Evolutionary conservation across 768 basidiomycete species (phyloP).

Genomic region (Suillus discolor): DNA sequence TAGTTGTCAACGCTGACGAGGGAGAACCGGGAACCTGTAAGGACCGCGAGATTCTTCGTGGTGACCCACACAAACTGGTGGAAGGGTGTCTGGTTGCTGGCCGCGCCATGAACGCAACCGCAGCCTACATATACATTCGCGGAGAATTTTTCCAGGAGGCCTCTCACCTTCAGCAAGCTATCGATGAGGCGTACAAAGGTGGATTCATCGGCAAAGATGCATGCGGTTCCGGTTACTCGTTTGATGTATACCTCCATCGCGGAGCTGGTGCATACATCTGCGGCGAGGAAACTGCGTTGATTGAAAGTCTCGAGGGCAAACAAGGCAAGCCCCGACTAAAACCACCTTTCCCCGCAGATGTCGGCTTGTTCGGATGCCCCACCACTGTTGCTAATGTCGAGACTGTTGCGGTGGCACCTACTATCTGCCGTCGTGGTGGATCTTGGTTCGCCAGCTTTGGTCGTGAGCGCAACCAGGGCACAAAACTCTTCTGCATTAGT

Average conservation of each 20-base stretch:
- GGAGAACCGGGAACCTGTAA: constrained; percentile 99
- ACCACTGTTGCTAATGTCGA: constrained; percentile 98
- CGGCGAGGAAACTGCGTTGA: constrained; percentile 97
- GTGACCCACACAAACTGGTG: constrained; percentile 97
- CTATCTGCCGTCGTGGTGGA: constrained; percentile 88
- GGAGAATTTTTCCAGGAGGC: constrained; percentile 98
- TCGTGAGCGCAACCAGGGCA: constrained; percentile 89
- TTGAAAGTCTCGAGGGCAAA: constrained; percentile 96
- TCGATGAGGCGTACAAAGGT: constrained; percentile 90
- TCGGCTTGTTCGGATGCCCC: constrained; percentile 96
- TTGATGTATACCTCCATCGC: constrained; percentile 98
- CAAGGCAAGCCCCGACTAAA: constrained; percentile 98
- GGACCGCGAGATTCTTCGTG: constrained; percentile 96
- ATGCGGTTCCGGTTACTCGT: constrained; percentile 90
- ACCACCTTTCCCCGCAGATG: constrained; percentile 98
- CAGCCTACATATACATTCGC: constrained; percentile 99
- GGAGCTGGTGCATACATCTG: constrained; percentile 99
- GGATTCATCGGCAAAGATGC: constrained; percentile 90
- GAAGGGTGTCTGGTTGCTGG: constrained; percentile 98
- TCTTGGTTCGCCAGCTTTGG: constrained; percentile 94
- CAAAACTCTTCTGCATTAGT: constrained; percentile 96
- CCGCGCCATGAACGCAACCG: constrained; percentile 94
- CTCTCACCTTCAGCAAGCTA: constrained; percentile 90
- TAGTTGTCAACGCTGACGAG: constrained; percentile 98
- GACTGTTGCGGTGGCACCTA: constrained; percentile 97